Evolutionary conservation across 2,329 filamentous ascomycete genomes (phyloP).

Genomic region (Sporothrix pallida): DNA sequence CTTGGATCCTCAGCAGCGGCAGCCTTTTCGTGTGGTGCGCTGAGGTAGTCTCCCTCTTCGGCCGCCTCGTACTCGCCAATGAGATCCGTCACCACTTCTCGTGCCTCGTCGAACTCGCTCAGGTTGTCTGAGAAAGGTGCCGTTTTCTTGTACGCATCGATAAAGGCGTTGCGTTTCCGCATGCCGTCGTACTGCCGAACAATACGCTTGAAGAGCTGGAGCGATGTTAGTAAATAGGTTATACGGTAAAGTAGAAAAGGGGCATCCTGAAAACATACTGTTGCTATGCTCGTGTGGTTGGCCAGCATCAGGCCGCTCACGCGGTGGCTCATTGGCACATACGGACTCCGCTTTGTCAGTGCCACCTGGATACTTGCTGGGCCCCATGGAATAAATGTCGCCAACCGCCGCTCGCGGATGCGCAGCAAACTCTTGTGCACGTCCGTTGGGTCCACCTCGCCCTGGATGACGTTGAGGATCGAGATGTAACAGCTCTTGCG

Average conservation of each 20-base stretch:
- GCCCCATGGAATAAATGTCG: slow-evolving; percentile 98
- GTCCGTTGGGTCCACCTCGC: slow-evolving; percentile 96
- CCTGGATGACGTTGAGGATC: slow-evolving; percentile 98
- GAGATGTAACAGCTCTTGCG: slow-evolving; percentile 99
- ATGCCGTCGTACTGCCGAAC: slow-evolving; percentile 91
- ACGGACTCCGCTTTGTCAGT: slow-evolving; percentile 93
- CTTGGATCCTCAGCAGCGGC: slow-evolving; percentile 54
- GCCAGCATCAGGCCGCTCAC: slow-evolving; percentile 97
- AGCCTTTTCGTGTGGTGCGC: slow-evolving; percentile 62
- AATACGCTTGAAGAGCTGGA: slow-evolving; percentile 86
- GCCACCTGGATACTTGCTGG: slow-evolving; percentile 98
- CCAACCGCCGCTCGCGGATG: slow-evolving; percentile 90
- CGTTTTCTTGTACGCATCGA: slow-evolving; percentile 96
- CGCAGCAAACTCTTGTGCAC: slow-evolving; percentile 97
- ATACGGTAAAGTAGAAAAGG: background rate
- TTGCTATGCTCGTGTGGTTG: slow-evolving; percentile 96
- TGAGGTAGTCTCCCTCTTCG: slow-evolving; percentile 87
- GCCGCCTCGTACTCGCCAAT: slow-evolving; percentile 96
- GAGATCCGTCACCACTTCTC: slow-evolving; percentile 87
- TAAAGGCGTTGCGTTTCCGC: slow-evolving; percentile 94
- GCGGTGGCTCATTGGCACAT: slow-evolving; percentile 90
- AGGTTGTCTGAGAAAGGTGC: slow-evolving; percentile 90
- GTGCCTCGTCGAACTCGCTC: slow-evolving; percentile 92
- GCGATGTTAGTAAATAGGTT: background rate
- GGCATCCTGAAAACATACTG: slow-evolving; percentile 53